A percentile compares a stretch with the other conserved stretches of the same genome.
Conservation (phyloP, 2,329 filamentous ascomycete species). For the Chrysoporthe puriensis region DNA sequence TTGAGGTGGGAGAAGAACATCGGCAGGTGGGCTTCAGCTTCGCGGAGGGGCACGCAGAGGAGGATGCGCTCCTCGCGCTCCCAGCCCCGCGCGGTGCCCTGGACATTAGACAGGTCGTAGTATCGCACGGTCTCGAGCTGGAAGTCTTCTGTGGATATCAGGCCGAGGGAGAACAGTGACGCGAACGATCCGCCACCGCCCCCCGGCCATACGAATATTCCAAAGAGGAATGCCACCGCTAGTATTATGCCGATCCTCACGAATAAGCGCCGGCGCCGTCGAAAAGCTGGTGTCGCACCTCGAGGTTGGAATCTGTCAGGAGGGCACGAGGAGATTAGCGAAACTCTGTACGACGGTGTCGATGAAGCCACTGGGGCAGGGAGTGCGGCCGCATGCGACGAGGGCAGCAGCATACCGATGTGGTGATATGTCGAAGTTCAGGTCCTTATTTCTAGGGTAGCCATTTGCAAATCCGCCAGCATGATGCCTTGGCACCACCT, state of each 20-base stretch:
- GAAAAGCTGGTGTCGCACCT: constrained; percentile 69
- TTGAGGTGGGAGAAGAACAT: constrained; percentile 99
- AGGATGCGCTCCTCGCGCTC: constrained; percentile 94
- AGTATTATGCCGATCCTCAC: constrained; percentile 66
- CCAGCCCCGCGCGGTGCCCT: constrained; percentile 92
- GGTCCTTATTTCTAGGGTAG: constrained; percentile 68
- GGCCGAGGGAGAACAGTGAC: constrained; percentile 69
- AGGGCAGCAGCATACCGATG: constrained; percentile 69
- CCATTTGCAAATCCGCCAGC: constrained; percentile 78
- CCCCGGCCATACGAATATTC: constrained; percentile 74
- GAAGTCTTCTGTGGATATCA: constrained; percentile 71
- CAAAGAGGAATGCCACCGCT: constrained; percentile 65
- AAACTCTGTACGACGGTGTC: not conserved
- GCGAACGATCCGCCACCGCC: constrained; percentile 54
- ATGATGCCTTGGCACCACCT: constrained; percentile 87
- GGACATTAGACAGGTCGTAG: constrained; percentile 90
- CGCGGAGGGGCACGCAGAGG: constrained; percentile 89
- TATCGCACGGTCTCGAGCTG: constrained; percentile 95
- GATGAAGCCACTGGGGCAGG: constrained; percentile 8
- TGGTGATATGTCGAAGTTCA: constrained; percentile 82
- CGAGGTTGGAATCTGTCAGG: constrained; percentile 80
- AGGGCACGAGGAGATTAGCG: constrained; percentile 30
- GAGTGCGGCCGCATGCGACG: constrained; percentile 28
- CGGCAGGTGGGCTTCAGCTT: constrained; percentile 85
- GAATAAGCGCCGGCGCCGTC: constrained; percentile 74